Evolutionary conservation across 1,284 basidiomycete species (phyloP), one percentile per base, ranked within the genome.

Genomic region (Apiotrichum montevideense): DNA sequence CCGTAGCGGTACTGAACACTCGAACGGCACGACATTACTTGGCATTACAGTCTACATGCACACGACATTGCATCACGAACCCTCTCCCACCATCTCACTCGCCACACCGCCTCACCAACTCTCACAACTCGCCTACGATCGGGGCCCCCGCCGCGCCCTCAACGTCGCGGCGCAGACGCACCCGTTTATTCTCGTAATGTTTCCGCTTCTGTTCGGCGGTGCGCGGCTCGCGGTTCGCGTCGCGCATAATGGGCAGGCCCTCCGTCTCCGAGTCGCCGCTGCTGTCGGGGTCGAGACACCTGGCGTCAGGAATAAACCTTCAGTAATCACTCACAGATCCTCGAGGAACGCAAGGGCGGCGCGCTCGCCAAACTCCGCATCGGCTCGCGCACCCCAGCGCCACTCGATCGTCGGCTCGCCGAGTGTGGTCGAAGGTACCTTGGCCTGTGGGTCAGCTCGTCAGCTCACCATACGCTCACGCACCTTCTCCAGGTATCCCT

Each of bases 401-500:
- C 70, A 72, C 51, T 75, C 70, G 46, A 62, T 58, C 4, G 51
- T 54, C 14, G 21, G 21, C 21, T 21, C 21, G 21, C 21, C 21
- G 21, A 21, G 21, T 21, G 21, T 21, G 21, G 21, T 21, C 21
- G 21, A 21, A 21, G 21, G 21, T 21, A 21, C 21, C 21, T 21
- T 21, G 21, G 21, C 21, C 21, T 21, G 21, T 21, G 21, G 21
- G 21, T 21, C 21, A 21, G 21, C 21, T 21, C 21, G 21, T 21
- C 21, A 21, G 21, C 21, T 21, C 21, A 21, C 21, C 21, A 21
- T 21, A 21, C 21, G 21, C 21, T 21, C 21, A 21, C 57, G 64
- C 37, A 66, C 66, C 61, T 74, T 75, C 54, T 75, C 72, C 21
- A 77, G 66, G 45, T 77, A 77, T 29, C 62, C 58, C 54, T 75